phyloP scores from a whole-genome alignment of 768 basidiomycete species.

The Rhodosporidiobolus odoratus region DNA sequence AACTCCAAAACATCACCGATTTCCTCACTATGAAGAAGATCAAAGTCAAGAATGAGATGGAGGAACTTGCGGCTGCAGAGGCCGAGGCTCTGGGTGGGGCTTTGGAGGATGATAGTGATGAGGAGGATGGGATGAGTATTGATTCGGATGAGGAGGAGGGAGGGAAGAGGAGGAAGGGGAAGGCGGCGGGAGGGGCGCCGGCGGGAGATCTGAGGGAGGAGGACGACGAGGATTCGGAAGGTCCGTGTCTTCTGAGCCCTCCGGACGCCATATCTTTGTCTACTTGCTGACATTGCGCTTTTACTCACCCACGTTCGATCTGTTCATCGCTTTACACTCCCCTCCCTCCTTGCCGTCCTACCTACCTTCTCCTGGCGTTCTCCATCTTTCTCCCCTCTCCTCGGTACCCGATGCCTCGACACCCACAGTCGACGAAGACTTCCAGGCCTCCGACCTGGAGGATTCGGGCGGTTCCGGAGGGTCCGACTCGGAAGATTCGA shows the following conservation, averaged over 20 bases:
- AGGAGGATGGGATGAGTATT: conserved; percentile 55
- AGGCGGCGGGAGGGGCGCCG: neutral
- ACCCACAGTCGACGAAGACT: conserved; percentile 72
- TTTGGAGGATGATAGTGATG: conserved; percentile 64
- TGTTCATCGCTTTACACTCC: conserved; percentile 38
- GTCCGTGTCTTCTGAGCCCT: conserved; percentile 64
- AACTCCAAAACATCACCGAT: conserved; percentile 75
- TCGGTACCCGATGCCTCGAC: neutral
- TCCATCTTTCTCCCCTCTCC: neutral
- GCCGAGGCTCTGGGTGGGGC: conserved; percentile 57
- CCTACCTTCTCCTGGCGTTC: neutral
- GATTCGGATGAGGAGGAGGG: conserved; percentile 54
- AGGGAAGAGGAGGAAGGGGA: neutral
- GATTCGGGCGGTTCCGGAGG: conserved; percentile 42
- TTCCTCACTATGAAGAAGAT: conserved; percentile 83
- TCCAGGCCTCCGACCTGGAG: conserved; percentile 56
- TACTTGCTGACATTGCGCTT: no score
- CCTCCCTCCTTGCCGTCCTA: neutral
- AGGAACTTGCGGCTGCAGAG: conserved; percentile 56
- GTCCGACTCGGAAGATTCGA: conserved; percentile 45
- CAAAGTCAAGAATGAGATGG: conserved; percentile 91
- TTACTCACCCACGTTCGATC: conserved; percentile 18
- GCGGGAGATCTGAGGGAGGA: conserved; percentile 50
- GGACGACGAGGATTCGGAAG: conserved; percentile 65
- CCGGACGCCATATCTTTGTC: no score